Evolutionary conservation across 2,329 filamentous ascomycete genomes (phyloP).

Genomic region (Colletotrichum orchidophilum): DNA sequence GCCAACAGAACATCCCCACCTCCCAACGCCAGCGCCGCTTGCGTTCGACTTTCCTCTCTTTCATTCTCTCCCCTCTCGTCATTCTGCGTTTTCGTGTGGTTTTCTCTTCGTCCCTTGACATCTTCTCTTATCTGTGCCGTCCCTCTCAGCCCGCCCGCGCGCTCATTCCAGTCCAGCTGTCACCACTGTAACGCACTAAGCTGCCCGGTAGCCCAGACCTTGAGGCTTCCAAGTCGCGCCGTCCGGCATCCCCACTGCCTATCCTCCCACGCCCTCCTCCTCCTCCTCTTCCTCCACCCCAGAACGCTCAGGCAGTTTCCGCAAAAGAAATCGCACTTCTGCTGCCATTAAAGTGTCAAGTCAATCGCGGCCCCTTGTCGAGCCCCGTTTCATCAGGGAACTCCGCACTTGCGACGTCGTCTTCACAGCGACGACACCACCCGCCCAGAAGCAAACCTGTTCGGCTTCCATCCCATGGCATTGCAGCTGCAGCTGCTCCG

Average conservation of each 20-base stretch:
- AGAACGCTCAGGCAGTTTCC: conserved; percentile 32
- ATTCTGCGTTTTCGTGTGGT: not conserved
- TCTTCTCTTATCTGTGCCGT: not conserved
- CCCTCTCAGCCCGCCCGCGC: not conserved
- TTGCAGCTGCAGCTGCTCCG: conserved; percentile 3
- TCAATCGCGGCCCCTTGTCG: conserved; percentile 33
- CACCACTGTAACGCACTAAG: conserved; percentile 12
- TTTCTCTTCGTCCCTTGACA: not conserved
- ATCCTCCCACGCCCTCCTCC: not conserved
- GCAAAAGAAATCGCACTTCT: conserved; percentile 27
- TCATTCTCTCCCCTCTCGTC: not conserved
- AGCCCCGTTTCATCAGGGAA: conserved; percentile 35
- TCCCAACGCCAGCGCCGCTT: conserved; percentile 23
- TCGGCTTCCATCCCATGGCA: conserved; percentile 12
- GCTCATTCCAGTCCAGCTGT: conserved; percentile 21
- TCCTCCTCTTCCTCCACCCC: not conserved
- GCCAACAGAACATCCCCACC: conserved; percentile 24
- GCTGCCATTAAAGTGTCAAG: conserved; percentile 39
- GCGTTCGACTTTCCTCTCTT: not conserved
- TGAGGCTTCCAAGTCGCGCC: not conserved
- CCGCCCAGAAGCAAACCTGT: not conserved
- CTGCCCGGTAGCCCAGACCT: conserved; percentile 8
- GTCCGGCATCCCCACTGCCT: not conserved
- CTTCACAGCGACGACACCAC: conserved; percentile 13
- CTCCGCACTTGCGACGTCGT: conserved; percentile 31